Evolutionary conservation across 129 eudicot species (phyloP).

Genomic region (Centella asiatica): DNA sequence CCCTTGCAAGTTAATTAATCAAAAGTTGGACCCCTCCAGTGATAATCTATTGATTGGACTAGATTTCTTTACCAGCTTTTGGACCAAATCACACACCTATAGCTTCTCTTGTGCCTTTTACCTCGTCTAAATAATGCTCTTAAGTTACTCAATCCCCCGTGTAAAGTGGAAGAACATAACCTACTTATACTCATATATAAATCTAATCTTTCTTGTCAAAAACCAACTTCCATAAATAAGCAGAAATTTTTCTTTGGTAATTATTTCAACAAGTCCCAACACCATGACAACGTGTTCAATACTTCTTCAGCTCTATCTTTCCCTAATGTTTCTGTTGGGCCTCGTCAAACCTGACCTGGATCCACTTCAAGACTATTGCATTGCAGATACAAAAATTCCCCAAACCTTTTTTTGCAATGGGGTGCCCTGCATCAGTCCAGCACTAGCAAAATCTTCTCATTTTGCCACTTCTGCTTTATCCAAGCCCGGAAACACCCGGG

Average conservation of each 20-base stretch:
- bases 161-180: slow-evolving; percentile 11
- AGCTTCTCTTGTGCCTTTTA: slow-evolving; percentile 16
- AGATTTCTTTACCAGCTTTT: background rate
- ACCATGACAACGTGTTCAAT: too few species aligned
- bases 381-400: slow-evolving; percentile 41
- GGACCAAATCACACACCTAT: slow-evolving; percentile 3
- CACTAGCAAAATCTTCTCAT: slow-evolving; percentile 38
- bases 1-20: background rate
- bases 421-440: slow-evolving; percentile 67
- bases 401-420: slow-evolving; percentile 42
- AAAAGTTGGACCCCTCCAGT: background rate
- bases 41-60: background rate
- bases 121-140: slow-evolving; percentile 21
- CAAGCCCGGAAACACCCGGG: slow-evolving; percentile 40
- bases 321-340: slow-evolving; percentile 6
- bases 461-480: slow-evolving; percentile 66
- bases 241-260: too few species aligned
- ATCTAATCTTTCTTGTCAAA: too few species aligned
- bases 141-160: slow-evolving; percentile 33
- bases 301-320: slow-evolving; percentile 13
- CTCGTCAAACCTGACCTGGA: slow-evolving; percentile 46
- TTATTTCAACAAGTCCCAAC: too few species aligned
- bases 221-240: too few species aligned
- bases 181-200: too few species aligned
- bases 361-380: slow-evolving; percentile 83